phyloP scores from a whole-genome alignment of 116 monocot genomes.

The Cymodocea nodosa region DNA sequence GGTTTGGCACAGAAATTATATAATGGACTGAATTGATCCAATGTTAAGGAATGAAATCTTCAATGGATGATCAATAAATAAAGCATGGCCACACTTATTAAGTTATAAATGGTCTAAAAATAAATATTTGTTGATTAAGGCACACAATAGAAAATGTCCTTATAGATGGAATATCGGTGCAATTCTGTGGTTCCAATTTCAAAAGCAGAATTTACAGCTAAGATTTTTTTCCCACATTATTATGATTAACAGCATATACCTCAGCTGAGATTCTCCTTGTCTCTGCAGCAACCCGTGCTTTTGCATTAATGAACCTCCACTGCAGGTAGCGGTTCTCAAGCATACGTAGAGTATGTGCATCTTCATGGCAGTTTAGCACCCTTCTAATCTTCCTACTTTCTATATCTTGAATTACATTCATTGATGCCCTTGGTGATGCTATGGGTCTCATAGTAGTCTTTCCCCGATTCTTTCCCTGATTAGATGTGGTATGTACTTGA shows the following conservation, averaged over 20 bases:
- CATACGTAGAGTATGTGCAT: slow-evolving; percentile 41
- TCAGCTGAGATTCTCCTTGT: slow-evolving; percentile 25
- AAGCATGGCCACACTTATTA: no score
- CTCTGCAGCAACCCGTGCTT: slow-evolving; percentile 17
- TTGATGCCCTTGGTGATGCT: slow-evolving; percentile 4
- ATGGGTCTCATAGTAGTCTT: slow-evolving; percentile 10
- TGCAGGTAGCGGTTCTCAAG: slow-evolving; percentile 49
- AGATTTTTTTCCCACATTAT: neutral
- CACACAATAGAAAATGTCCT: no score
- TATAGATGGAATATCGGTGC: no score
- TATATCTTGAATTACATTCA: slow-evolving; percentile 10
- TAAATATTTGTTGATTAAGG: no score
- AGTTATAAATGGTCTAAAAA: no score
- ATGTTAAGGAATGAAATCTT: no score
- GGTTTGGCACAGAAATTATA: no score
- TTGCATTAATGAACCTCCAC: slow-evolving; percentile 72
- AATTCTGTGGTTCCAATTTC: no score
- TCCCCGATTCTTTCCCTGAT: slow-evolving; percentile 7
- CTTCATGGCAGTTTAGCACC: slow-evolving; percentile 28
- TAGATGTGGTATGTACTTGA: slow-evolving; percentile 12
- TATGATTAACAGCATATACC: slow-evolving; percentile 15
- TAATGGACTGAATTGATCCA: no score
- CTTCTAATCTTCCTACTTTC: slow-evolving; percentile 42
- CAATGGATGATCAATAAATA: no score
- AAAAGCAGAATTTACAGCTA: neutral